Evolutionary conservation across 202 grass and related monocot genomes (phyloP), one percentile per base, ranked within the genome.

Genomic region (Alloteropsis angusta): DNA sequence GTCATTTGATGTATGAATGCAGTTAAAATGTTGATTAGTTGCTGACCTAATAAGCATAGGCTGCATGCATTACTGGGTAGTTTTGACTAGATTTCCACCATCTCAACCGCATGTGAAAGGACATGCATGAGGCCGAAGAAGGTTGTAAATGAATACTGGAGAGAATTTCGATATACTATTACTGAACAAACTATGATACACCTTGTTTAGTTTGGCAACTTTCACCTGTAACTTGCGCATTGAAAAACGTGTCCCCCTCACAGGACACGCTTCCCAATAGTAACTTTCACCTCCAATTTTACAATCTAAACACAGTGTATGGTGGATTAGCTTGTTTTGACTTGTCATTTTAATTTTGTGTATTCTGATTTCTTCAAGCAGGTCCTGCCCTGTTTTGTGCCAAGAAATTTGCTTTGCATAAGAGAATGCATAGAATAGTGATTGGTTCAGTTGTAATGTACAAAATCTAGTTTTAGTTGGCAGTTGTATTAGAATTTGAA

Each of bases 11-110:
- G 12, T 73, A 66, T 65, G 41, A 35, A 16, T 50, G 28, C 65
- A 55, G 57, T 12, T 69, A 80, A 71, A 76, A 59, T 76, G 5
- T 88, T 14, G 1, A 48, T 67, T 53, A 19, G 61, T 68, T 63
- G 2, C 41, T 48, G 18, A 18, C 8, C 30, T 38, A 49, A 82
- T 80, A 72, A 25, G 53, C 43, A 68, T 60, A 19, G 59, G 42
- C 16, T 76, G 25, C 6, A 2, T 22, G 17, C 2, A 15, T 48
- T 43, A 74, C 53, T 26, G 47, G 26, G n/a, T 76, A 16, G 57
- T 22, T 48, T 14, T 52, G 52, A 15, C 21, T 57, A 41, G 53
- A 60, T 75, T 60, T 75, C 43, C 39, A 61, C 17, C 44, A 30
- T 45, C 25, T 60, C 5, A 12, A 34, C 16, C 5, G 23, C 11